These are phyloP conservation scores for Herpetomonas tarakana DNA, from an alignment of 208 protist species.

Conservation along the genomic window DNA sequence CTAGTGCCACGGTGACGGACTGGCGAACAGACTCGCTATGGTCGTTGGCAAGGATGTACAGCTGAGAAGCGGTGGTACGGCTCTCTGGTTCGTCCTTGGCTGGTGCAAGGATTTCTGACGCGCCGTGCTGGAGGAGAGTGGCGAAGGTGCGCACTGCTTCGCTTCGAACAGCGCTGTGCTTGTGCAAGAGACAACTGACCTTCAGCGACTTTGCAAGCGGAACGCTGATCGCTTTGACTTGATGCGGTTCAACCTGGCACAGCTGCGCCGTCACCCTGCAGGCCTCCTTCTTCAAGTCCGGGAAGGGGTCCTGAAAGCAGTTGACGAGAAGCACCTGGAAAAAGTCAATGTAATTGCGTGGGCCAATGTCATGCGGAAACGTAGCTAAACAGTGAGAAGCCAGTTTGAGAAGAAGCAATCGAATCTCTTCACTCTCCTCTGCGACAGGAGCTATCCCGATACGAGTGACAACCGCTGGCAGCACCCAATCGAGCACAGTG, in stretches of 20 bases:
- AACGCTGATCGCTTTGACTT: slow-evolving; percentile 60
- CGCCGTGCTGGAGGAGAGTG: slow-evolving; percentile 66
- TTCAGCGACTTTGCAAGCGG: slow-evolving; percentile 74
- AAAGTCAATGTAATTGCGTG: slow-evolving; percentile 87
- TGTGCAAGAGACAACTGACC: slow-evolving; percentile 66
- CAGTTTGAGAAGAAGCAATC: slow-evolving; percentile 65
- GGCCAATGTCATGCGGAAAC: slow-evolving; percentile 87
- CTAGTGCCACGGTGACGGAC: slow-evolving; percentile 54
- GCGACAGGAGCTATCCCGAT: slow-evolving; percentile 66
- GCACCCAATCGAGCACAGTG: slow-evolving; percentile 80
- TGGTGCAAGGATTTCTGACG: slow-evolving; percentile 59
- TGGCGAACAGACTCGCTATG: slow-evolving; percentile 72
- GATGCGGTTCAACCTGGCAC: slow-evolving; percentile 71
- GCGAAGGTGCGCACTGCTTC: slow-evolving; percentile 61
- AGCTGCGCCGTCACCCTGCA: slow-evolving; percentile 63
- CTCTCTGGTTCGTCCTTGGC: slow-evolving; percentile 63
- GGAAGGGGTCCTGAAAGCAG: slow-evolving; percentile 74
- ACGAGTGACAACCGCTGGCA: slow-evolving; percentile 81
- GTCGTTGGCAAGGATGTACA: slow-evolving; percentile 84
- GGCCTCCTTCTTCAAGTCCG: slow-evolving; percentile 83
- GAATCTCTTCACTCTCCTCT: slow-evolving; percentile 83
- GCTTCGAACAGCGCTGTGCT: slow-evolving; percentile 75
- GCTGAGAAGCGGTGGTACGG: slow-evolving; percentile 40
- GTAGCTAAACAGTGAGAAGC: slow-evolving; percentile 62
- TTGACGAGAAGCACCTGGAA: slow-evolving; percentile 85